phyloP scores from a whole-genome alignment of 2,329 filamentous ascomycete species.

The Fusarium clavum region DNA sequence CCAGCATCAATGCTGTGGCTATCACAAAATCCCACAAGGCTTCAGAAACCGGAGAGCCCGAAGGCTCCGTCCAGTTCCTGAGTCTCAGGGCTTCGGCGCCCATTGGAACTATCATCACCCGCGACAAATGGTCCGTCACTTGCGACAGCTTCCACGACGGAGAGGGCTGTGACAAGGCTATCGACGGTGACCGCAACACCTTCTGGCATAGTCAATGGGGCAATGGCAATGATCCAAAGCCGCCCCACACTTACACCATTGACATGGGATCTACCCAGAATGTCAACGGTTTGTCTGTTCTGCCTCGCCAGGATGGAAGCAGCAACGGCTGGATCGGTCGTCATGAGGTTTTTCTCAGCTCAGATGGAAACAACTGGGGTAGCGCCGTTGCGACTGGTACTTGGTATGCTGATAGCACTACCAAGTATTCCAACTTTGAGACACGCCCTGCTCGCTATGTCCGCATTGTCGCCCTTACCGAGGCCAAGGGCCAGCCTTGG shows the following conservation, averaged over 20 bases:
- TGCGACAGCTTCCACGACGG: constrained; percentile 22
- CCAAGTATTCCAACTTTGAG: constrained; percentile 35
- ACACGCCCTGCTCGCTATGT: constrained; percentile 27
- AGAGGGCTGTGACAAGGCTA: constrained; percentile 28
- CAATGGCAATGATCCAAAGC: constrained; percentile 4
- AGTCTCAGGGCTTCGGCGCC: not conserved
- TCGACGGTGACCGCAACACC: constrained; percentile 18
- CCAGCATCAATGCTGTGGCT: not conserved
- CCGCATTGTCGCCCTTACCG: constrained; percentile 11
- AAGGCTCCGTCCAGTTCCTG: not conserved
- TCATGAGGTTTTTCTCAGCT: constrained; percentile 22
- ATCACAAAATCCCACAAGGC: not conserved
- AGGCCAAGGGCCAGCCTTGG: constrained; percentile 21
- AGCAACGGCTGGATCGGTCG: constrained; percentile 9
- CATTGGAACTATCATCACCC: constrained; percentile 10
- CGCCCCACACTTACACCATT: constrained; percentile 22
- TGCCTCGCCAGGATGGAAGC: constrained; percentile 23
- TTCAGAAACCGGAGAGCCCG: not conserved
- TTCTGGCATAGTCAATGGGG: constrained; percentile 26
- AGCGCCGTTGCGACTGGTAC: constrained; percentile 23
- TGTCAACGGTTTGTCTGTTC: constrained; percentile 26
- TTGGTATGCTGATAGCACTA: constrained; percentile 26
- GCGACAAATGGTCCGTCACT: constrained; percentile 25
- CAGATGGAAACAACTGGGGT: constrained; percentile 25
- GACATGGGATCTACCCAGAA: constrained; percentile 25